These are phyloP conservation scores for Flaveria trinervia DNA, from an alignment of 129 eudicot genomes.

Conservation along the genomic window DNA sequence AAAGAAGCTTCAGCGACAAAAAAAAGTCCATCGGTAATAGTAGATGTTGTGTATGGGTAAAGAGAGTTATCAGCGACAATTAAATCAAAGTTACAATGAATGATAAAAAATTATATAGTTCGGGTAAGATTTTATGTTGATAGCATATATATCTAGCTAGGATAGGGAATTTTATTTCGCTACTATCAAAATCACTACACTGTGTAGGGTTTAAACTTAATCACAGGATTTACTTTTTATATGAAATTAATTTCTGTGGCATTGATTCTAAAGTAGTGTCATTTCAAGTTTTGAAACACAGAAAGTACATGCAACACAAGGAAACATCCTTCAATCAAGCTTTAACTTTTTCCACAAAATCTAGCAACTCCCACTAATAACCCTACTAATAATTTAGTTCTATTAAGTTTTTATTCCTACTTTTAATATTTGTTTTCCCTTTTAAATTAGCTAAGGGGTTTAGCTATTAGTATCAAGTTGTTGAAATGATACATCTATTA, in stretches of 20 bases:
- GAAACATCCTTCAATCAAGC: conserved; percentile 44
- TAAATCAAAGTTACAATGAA: too few relatives aligned
- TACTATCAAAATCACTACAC: too few relatives aligned
- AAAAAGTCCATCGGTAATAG: too few relatives aligned
- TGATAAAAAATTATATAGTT: too few relatives aligned
- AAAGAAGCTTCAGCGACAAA: too few relatives aligned
- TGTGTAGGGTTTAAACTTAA: background rate
- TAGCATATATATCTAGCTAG: too few relatives aligned
- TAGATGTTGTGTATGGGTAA: too few relatives aligned
- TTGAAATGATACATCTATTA: too few relatives aligned
- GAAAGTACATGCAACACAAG: conserved; percentile 30
- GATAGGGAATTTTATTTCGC: too few relatives aligned
- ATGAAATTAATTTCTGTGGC: background rate
- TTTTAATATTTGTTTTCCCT: background rate
- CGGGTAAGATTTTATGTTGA: too few relatives aligned
- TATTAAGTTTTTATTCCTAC: background rate
- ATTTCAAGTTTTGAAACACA: conserved; percentile 20
- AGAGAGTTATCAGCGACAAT: too few relatives aligned
- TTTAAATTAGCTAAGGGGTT: background rate
- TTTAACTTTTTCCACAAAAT: conserved; percentile 30
- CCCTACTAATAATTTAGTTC: background rate
- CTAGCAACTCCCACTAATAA: conserved; percentile 36
- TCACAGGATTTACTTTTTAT: background rate
- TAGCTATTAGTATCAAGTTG: too few relatives aligned
- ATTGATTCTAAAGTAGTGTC: conserved; percentile 14